Evolutionary conservation across 768 basidiomycete genomes (phyloP), one percentile per base, ranked within the genome.

Genomic region (Myochromella boudieri): DNA sequence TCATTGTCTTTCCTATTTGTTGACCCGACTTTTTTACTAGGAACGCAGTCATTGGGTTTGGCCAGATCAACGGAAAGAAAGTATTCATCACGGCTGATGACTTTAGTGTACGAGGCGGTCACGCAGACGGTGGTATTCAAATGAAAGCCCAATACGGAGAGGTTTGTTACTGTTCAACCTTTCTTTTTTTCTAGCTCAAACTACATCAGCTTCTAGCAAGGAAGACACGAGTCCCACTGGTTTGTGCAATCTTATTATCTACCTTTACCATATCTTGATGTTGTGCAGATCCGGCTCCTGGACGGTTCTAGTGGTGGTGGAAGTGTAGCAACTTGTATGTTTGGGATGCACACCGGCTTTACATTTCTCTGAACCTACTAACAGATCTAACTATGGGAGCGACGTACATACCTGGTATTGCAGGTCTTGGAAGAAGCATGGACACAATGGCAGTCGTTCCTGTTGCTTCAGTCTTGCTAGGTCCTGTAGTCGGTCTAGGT

Each of bases 281-380:
- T 26, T 18, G 3, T 14, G 7, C 11, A 72, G 70, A 62, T 72
- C 44, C 63, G 70, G 11, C 60, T 72, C 5, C 54, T 72, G 25
- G 70, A 72, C 53, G 70, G 70, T 22, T 72, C 70, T 4, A 72
- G 70, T 37, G 70, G 70, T 29, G 70, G 70, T 27, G 70, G 69
- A 46, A 70, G 69, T 37, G 70, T 72, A 5, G 66, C 69, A 15
- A 61, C 62, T 8, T 72, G 70, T 69, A 46, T 17, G 64, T 50
- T 3, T 29, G 7, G 15, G 8, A 8, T 11, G 10, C 25, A 25
- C 10, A 9, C 11, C 26, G 9, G 15, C 22, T 32, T 29, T 4
- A 20, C 22, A 12, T 26, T 4, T 18, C 34, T 21, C 36, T 48
- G 21, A 28, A 15, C n/a, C 37, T 43, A 22, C n/a, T 27, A 31